phyloP scores from a whole-genome alignment of 768 basidiomycete species.

The Boletus tomentosulus region DNA sequence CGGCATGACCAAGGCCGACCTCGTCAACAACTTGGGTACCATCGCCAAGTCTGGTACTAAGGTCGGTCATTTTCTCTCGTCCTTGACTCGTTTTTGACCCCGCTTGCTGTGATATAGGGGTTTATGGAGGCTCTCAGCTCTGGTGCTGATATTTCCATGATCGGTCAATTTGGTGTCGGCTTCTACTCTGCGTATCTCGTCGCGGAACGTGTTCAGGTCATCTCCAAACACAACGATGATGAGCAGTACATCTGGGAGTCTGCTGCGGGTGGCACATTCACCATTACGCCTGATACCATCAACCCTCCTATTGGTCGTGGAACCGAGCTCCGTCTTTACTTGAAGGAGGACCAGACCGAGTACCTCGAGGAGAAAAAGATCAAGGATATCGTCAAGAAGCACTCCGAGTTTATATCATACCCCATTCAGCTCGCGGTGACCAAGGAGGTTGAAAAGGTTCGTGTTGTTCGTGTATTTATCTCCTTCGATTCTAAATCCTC shows the following conservation, averaged over 20 bases:
- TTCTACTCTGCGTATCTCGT: conserved; percentile 99
- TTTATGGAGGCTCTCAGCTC: conserved; percentile 99
- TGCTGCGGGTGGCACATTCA: conserved; percentile 99
- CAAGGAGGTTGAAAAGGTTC: conserved; percentile 98
- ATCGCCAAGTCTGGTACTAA: conserved; percentile 95
- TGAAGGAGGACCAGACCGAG: conserved; percentile 99
- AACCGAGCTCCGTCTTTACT: conserved; percentile 83
- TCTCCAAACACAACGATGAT: conserved; percentile 99
- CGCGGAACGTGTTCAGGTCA: conserved; percentile 96
- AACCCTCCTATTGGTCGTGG: conserved; percentile 93
- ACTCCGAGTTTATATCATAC: conserved; percentile 99
- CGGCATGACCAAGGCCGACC: conserved; percentile 99
- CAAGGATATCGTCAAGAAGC: conserved; percentile 99
- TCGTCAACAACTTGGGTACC: conserved; percentile 98
- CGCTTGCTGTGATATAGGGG: conserved; percentile 49
- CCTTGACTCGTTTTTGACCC: conserved; percentile 6
- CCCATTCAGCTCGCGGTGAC: conserved; percentile 98
- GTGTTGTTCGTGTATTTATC: conserved; percentile 16
- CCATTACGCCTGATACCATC: conserved; percentile 89
- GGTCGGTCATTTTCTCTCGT: conserved; percentile 36
- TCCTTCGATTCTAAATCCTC: conserved; percentile 2
- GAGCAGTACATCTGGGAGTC: conserved; percentile 99
- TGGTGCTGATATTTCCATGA: conserved; percentile 92
- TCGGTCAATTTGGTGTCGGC: conserved; percentile 99
- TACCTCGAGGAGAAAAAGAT: conserved; percentile 99